phyloP scores from a whole-genome alignment of 768 basidiomycete genomes.

The Cytidiella melzeri region DNA sequence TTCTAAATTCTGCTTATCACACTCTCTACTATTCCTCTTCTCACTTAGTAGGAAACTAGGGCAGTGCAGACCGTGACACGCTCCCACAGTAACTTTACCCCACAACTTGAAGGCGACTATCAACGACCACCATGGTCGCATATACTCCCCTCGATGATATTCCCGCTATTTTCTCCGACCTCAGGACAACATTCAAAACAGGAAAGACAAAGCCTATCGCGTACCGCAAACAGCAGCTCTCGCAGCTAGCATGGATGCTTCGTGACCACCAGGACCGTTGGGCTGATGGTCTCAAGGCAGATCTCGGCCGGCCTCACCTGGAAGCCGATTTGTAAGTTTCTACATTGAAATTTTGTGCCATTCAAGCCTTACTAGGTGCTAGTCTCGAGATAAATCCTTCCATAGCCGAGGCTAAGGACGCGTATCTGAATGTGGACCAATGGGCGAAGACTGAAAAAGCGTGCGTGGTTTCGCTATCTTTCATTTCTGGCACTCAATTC shows the following conservation, averaged over 20 bases:
- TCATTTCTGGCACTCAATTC: not conserved
- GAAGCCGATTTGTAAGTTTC: conserved; percentile 49
- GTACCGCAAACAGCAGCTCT: conserved; percentile 69
- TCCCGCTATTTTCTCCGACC: conserved; percentile 20
- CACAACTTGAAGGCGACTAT: no score
- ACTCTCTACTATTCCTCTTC: no score
- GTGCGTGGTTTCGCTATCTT: conserved; percentile 31
- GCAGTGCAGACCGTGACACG: no score
- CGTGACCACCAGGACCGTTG: conserved; percentile 66
- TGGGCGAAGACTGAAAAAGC: conserved; percentile 67
- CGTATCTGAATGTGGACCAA: conserved; percentile 59
- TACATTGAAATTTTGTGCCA: not conserved
- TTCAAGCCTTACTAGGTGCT: not conserved
- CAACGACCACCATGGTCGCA: not conserved
- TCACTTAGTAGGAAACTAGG: no score
- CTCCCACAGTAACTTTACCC: no score
- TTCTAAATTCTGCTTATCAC: no score
- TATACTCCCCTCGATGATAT: conserved; percentile 14
- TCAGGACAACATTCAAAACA: conserved; percentile 52
- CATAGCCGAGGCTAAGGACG: conserved; percentile 45
- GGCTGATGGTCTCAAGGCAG: conserved; percentile 48
- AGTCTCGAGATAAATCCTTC: conserved; percentile 59
- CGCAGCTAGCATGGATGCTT: conserved; percentile 66
- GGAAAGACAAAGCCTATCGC: conserved; percentile 63
- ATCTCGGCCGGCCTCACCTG: conserved; percentile 56